These are phyloP conservation scores for Cercophora sp. DNA, from an alignment of 495 filamentous ascomycete species.

Conservation along the genomic window DNA sequence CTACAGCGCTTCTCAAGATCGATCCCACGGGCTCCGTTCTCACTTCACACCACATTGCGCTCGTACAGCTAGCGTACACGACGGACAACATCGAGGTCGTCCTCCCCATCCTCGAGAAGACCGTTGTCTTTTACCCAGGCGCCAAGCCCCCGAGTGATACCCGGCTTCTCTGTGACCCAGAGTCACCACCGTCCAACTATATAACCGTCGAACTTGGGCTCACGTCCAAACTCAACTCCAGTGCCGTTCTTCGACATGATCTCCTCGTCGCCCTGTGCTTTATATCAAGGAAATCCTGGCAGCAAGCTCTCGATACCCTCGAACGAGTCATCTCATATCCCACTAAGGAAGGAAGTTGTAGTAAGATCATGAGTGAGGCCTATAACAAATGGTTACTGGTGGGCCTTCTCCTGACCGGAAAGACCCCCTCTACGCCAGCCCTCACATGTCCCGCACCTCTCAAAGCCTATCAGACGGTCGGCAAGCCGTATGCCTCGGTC, in stretches of 20 bases:
- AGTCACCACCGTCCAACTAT: conserved; percentile 39
- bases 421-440: conserved; percentile 42
- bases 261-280: conserved; percentile 74
- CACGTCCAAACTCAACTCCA: conserved; percentile 51
- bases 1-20: conserved; percentile 64
- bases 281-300: conserved; percentile 67
- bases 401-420: conserved; percentile 66
- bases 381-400: conserved; percentile 94
- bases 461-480: conserved; percentile 55
- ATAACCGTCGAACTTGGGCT: conserved; percentile 57
- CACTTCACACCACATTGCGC: conserved; percentile 60
- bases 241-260: conserved; percentile 72
- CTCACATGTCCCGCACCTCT: conserved; percentile 40
- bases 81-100: conserved; percentile 50
- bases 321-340: conserved; percentile 66
- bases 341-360: conserved; percentile 49
- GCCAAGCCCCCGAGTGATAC: conserved; percentile 27
- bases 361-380: conserved; percentile 78
- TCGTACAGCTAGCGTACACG: conserved; percentile 56
- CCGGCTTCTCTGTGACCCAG: conserved; percentile 28
- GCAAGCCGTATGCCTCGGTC: conserved; percentile 67
- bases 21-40: conserved; percentile 68
- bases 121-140: conserved; percentile 62
- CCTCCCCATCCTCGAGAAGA: conserved; percentile 64
- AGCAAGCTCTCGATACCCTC: conserved; percentile 65